Conservation (phyloP, 352 stramenopile species). For the Globisporangium echinulatum region DNA sequence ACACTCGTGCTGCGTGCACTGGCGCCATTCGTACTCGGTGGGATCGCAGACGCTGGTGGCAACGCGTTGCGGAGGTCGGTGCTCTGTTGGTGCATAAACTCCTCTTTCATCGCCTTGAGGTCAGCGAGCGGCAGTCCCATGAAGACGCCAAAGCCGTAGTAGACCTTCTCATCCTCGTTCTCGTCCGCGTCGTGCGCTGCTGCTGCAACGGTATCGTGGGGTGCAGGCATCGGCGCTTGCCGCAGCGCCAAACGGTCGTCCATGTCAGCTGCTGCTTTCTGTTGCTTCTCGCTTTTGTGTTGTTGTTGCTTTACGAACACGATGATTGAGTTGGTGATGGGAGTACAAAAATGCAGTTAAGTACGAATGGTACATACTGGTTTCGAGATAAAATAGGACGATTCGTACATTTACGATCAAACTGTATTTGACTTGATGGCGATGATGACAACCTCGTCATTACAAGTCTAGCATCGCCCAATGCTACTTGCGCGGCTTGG, state of each 20-base stretch:
- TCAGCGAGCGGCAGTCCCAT: constrained; percentile 81
- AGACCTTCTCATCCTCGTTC: constrained; percentile 79
- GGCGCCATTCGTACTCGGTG: no score
- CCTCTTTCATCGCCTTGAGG: constrained; percentile 79
- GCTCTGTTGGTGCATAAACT: constrained; percentile 59
- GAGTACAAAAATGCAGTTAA: no score
- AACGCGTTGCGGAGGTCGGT: constrained; percentile 15
- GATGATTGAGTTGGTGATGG: no score
- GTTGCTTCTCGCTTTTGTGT: no score
- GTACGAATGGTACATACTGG: no score
- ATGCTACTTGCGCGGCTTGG: constrained; percentile 35
- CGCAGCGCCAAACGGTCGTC: constrained; percentile 15
- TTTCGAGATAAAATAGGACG: no score
- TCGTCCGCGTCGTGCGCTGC: constrained; percentile 30
- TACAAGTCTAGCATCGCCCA: no score
- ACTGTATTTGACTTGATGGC: no score
- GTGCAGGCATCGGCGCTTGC: not conserved
- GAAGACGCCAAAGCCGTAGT: constrained; percentile 87
- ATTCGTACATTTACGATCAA: no score
- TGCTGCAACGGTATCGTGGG: not conserved
- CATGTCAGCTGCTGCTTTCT: constrained; percentile 1
- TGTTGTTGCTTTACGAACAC: no score
- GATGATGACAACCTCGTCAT: no score
- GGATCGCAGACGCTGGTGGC: not conserved
- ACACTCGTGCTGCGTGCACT: constrained; percentile 1